Evolutionary conservation across 208 protist species (phyloP), one percentile per base, ranked within the genome.

Genomic region (Naegleria fowleri): DNA sequence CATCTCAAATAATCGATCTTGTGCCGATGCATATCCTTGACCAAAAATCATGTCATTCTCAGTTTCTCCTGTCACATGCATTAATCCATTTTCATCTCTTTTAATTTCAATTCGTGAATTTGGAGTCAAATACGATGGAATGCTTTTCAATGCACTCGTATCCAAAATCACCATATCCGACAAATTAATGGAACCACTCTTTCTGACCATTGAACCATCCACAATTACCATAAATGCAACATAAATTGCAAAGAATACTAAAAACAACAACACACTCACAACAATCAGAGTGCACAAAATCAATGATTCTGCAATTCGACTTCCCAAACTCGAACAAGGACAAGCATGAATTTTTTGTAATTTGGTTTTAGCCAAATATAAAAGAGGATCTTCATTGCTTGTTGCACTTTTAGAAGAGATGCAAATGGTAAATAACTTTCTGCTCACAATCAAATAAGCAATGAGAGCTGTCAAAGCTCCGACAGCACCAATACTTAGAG

Each of bases 1-100:
- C 51, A 90, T 76, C 43, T 58, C 33, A 5, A 38, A 58, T 4
- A 90, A 25, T 76, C 51, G 59, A 9, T 76, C 33, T 76, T 90
- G 86, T 25, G 86, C 86, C n/a, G 6, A 39, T 39, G 38, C 86
- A 76, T 43, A 90, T 43, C 86, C 86, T 76, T 90, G 86, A 29
- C 25, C 51, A 43, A 90, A 90, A 9, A n/a, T 67, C 0, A 90
- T n/a, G 25, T 90, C 86, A 9, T 67, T 40, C 9, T 52, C 36
- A 22, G 19, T 88, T 88, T 86, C 55, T 87, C 29, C 83, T 48
- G 29, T 29, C 15, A 87, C 40, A 52, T 87, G 15, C 4, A 87
- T 87, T 36, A 87, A n/a, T 41, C 41, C 41, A 25, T 87, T 7
- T 5, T 3, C 76, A 84, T 84, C 76, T 84, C 76, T 0, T 33